These are phyloP conservation scores for Quercus berberidifolia DNA, from an alignment of 306 rosid species.

Conservation along the genomic window DNA sequence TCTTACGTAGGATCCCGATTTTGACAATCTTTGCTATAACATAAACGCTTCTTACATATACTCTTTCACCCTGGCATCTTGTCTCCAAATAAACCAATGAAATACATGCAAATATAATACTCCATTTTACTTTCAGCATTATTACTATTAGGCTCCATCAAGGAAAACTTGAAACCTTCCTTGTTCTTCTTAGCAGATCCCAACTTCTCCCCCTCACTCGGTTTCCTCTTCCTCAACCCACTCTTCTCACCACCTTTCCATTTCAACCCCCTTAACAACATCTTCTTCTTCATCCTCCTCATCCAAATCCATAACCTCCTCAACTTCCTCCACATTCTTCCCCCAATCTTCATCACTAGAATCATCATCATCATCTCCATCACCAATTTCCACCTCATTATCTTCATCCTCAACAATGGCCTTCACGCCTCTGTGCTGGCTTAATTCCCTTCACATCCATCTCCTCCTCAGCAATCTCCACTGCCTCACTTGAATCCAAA, in stretches of 20 bases:
- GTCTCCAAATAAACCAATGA: background rate
- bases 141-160: slow-evolving; percentile 25
- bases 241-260: slow-evolving; percentile 32
- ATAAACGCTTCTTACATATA: background rate
- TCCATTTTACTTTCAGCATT: slow-evolving; percentile 32
- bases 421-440: background rate
- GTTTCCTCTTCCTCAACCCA: slow-evolving; percentile 47
- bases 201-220: slow-evolving; percentile 22
- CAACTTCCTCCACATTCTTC: slow-evolving; percentile 4
- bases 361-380: no score
- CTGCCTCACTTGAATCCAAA: background rate
- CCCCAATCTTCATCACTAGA: no score
- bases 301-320: slow-evolving; percentile 43
- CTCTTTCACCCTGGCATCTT: background rate
- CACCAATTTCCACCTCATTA: slow-evolving; percentile 16
- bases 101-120: background rate
- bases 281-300: slow-evolving; percentile 31
- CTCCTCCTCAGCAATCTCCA: background rate
- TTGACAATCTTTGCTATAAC: no score
- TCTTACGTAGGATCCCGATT: no score
- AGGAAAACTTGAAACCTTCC: slow-evolving; percentile 29
- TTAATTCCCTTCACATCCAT: background rate
- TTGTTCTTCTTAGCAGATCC: slow-evolving; percentile 55
- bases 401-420: slow-evolving; percentile 27
- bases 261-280: slow-evolving; percentile 22